Conservation (phyloP, 371 early-diverging fungal genomes). For the Mortierella sp. region DNA sequence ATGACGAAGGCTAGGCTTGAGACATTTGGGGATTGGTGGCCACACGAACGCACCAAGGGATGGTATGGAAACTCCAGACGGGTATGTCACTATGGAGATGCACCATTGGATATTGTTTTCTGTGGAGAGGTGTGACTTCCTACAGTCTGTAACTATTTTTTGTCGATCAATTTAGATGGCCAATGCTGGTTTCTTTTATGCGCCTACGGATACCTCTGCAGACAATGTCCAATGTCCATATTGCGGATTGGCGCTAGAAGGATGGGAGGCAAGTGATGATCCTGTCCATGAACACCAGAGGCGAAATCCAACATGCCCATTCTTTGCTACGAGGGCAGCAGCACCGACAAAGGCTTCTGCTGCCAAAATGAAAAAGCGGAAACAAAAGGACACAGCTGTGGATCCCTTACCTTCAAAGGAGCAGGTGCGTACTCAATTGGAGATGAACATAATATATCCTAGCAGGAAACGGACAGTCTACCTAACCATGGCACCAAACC, state of each 20-base stretch:
- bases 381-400: constrained; percentile 9
- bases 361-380: constrained; percentile 23
- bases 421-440: constrained; percentile 15
- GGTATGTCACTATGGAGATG: constrained; percentile 13
- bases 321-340: constrained; percentile 43
- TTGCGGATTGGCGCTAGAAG: constrained; percentile 55
- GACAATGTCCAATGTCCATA: constrained; percentile 58
- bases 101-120: not conserved
- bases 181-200: constrained; percentile 58
- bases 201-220: constrained; percentile 43
- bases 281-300: constrained; percentile 56
- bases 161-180: constrained; percentile 53
- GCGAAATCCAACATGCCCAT: constrained; percentile 41
- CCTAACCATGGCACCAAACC: not conserved
- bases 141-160: not conserved
- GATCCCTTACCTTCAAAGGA: not conserved
- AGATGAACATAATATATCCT: too few species aligned
- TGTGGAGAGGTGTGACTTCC: not conserved
- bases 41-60: constrained; percentile 40
- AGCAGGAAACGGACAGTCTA: too few species aligned
- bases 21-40: constrained; percentile 58
- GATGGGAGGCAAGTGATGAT: constrained; percentile 61
- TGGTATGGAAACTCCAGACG: constrained; percentile 49
- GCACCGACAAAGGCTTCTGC: constrained; percentile 59
- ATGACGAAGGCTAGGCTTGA: constrained; percentile 52